Conservation (phyloP, 805 yeast species). For the Ogataea salicorniae region DNA sequence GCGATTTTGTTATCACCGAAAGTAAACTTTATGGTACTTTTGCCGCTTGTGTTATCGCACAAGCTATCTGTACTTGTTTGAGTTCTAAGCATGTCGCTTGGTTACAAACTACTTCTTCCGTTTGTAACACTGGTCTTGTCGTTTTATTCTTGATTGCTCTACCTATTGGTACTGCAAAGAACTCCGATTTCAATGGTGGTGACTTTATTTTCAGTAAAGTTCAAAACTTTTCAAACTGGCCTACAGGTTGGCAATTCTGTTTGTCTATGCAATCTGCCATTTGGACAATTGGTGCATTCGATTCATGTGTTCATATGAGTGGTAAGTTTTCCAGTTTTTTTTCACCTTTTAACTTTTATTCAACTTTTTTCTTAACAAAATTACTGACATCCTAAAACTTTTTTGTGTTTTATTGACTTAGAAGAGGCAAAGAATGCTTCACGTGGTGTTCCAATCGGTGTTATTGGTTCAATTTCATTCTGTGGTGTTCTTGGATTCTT, state of each 20-base stretch:
- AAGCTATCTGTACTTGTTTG: constrained; percentile 47
- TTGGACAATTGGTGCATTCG: constrained; percentile 75
- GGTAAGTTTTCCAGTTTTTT: no score
- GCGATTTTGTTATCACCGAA: constrained; percentile 47
- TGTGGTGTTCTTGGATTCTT: constrained; percentile 58
- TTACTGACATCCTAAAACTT: no score
- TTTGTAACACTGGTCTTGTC: constrained; percentile 48
- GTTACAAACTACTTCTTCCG: constrained; percentile 55
- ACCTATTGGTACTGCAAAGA: constrained; percentile 50
- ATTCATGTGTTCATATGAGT: constrained; percentile 66
- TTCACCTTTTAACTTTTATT: no score
- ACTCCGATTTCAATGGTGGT: constrained; percentile 43
- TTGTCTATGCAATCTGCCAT: constrained; percentile 52
- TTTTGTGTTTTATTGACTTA: no score
- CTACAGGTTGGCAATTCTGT: constrained; percentile 50
- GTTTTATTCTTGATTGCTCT: constrained; percentile 55
- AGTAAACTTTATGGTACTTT: constrained; percentile 60
- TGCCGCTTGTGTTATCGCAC: constrained; percentile 53
- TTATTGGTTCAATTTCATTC: constrained; percentile 49
- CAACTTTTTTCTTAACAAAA: no score
- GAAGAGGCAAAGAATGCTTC: constrained; percentile 61
- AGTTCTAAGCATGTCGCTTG: constrained; percentile 54
- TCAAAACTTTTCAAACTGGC: constrained; percentile 50
- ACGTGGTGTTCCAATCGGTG: constrained; percentile 60
- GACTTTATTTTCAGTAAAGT: constrained; percentile 50